Evolutionary conservation across 768 basidiomycete species (phyloP), one percentile per base, ranked within the genome.

Genomic region (Gymnopilus dilepis): DNA sequence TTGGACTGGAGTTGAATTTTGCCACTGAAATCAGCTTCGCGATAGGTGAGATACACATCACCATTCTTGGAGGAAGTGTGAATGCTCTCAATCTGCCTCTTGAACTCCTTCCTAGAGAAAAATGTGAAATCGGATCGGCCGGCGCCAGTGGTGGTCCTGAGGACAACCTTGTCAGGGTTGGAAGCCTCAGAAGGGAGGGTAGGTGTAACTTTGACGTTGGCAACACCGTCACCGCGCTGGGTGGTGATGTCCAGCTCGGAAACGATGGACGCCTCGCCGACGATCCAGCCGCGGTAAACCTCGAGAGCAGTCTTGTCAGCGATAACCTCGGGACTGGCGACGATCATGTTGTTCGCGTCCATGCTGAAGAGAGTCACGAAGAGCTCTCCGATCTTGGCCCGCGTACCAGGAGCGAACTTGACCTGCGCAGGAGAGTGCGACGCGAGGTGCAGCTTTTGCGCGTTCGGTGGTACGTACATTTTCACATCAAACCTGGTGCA

Each of bases 401-500:
- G 66, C 0, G 82, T 77, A 26, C 78, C 75, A 1, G 78, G 68
- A 55, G 80, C 80, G 69, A 86, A 84, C 62, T 80, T 74, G 62
- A 87, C 70, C 38, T 87, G 87, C 17, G 80, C 69, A 43, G 71
- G 61, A 6, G 81, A 64, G 63, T 81, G 79, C 50, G 84, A 71
- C 40, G 70, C 67, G 48, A 89, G 63, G 38, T 80, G 73, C 19
- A 89, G 77, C 56, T 78, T 80, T 68, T 80, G 81, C 37, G 87
- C 74, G 21, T 69, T 74, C 4, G 78, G 77, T 7, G 87, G 87
- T 30, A 87, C 69, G 64, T 75, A 80, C 67, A 86, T 71, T 26
- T 75, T 79, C 58, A 84, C 71, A 70, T 87, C 86, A 70, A 78
- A 87, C 43, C 85, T 83, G 67, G 85, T 78, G 74, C 86, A 88